Evolutionary conservation across 345 rosid species (phyloP).

Genomic region (Erucastrum elatum): DNA sequence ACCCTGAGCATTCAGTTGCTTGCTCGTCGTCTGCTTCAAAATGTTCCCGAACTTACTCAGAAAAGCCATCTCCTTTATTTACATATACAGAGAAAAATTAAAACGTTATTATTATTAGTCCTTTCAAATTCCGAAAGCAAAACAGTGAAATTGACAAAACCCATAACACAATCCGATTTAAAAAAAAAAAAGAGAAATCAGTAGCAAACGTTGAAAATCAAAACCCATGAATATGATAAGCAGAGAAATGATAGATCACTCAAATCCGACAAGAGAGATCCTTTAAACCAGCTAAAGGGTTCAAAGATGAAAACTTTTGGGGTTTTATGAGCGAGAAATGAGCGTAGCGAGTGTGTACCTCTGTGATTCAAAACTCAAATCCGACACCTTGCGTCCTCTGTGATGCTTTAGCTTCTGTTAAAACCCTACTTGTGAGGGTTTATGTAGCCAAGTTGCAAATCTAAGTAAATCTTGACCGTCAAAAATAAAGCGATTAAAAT

Average conservation of each 20-base stretch:
- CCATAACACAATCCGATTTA: not conserved
- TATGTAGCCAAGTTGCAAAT: slow-evolving; percentile 27
- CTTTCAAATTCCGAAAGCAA: not conserved
- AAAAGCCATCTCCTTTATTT: slow-evolving; percentile 62
- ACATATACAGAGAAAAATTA: not conserved
- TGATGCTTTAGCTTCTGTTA: slow-evolving; percentile 6
- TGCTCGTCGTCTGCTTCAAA: slow-evolving; percentile 52
- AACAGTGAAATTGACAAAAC: not conserved
- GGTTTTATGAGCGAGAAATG: slow-evolving; percentile 27
- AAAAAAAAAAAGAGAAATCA: not conserved
- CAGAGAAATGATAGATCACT: slow-evolving; percentile 7
- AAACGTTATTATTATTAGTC: no score
- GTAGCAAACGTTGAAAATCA: slow-evolving; percentile 1
- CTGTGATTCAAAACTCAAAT: no score
- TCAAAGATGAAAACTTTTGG: not conserved
- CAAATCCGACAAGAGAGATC: not conserved
- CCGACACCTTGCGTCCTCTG: no score
- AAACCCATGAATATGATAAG: slow-evolving; percentile 11
- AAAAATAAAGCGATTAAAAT: not conserved
- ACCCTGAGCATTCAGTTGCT: slow-evolving; percentile 31
- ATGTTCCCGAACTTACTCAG: slow-evolving; percentile 71
- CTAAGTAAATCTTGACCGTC: slow-evolving; percentile 26
- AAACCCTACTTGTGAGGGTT: slow-evolving; percentile 40
- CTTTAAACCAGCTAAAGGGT: not conserved
- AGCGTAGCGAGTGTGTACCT: slow-evolving; percentile 11